These are phyloP conservation scores for Psilocybe mexicana DNA, from an alignment of 1,284 basidiomycete genomes.

Conservation along the genomic window DNA sequence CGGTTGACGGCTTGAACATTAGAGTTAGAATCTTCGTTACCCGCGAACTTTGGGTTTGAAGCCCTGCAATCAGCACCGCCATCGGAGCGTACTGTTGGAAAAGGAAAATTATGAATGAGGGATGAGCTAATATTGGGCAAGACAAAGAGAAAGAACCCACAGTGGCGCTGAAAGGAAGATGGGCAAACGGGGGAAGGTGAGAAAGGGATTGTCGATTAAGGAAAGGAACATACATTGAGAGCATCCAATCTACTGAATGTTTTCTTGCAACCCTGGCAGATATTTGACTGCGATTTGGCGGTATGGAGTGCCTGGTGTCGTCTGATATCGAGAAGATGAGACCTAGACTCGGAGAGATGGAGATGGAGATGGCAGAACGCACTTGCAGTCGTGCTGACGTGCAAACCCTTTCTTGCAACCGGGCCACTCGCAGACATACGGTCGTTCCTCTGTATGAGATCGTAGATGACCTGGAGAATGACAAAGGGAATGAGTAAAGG, in stretches of 20 bases:
- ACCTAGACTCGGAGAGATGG: not conserved
- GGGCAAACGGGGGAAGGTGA: not conserved
- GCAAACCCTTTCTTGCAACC: slow-evolving; percentile 95
- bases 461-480: slow-evolving; percentile 77
- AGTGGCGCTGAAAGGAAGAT: slow-evolving; percentile 43
- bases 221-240: slow-evolving; percentile 73
- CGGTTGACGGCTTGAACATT: slow-evolving; percentile 17
- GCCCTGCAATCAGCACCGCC: slow-evolving; percentile 74
- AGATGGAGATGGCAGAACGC: slow-evolving; percentile 34
- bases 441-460: slow-evolving; percentile 95
- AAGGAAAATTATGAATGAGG: slow-evolving; percentile 18
- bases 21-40: slow-evolving; percentile 21
- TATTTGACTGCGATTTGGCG: slow-evolving; percentile 80
- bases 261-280: slow-evolving; percentile 91
- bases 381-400: slow-evolving; percentile 96
- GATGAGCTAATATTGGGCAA: slow-evolving; percentile 20
- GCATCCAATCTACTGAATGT: slow-evolving; percentile 93
- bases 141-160: slow-evolving; percentile 34
- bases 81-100: slow-evolving; percentile 70
- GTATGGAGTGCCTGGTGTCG: slow-evolving; percentile 88
- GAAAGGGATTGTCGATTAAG: slow-evolving; percentile 1
- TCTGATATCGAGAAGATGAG: slow-evolving; percentile 36
- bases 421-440: slow-evolving; percentile 91
- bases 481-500: slow-evolving; percentile 23
- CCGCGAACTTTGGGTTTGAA: slow-evolving; percentile 37